Base-by-base conservation (phyloP, 305 asterid species). In the Fraxinus sp. region DNA sequence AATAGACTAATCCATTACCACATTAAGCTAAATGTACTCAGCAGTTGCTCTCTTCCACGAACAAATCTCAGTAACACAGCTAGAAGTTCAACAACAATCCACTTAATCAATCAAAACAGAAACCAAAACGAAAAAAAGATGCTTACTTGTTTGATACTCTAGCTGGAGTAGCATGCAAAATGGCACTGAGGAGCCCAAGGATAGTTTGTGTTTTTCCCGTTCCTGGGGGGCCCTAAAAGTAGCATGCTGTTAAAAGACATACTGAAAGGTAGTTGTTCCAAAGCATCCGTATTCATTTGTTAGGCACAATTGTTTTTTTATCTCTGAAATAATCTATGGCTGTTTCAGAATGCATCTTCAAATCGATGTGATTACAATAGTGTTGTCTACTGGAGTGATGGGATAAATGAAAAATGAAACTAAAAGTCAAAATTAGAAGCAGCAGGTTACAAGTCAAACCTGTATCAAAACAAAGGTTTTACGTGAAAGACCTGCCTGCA, bases 161-260 rank as follows among this genome's bases (percentile, higher is more conserved):
- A 81, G 99, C 92, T 70, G 99, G 99, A 82, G 97, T 93, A 83
- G 98, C 97, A 89, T 96, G 99, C 91, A 94, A 87, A 87, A 96
- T 92, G 83, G 99, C 95, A 90, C 98, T 91, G 73, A 96, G 98
- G 35, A 96, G 79, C 85, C 99, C 98, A 85, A 96, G 98, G 84
- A 96, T 94, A 83, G 99, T 96, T 84, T 94, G 99, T 18, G 99
- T 96, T 89, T 96, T 96, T 80, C 99, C 99, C 37, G 98, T 96
- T 77, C 99, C 99, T 80, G 99, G 98, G 83, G 99, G 99, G 1
- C 98, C 99, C 98, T 96, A 89, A 52, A 90, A 89, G 76, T 86
- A 81, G 76, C 70, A 79, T 46, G 74, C 32, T 30, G 84, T 91
- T 86, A 90, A 85, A 79, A 78, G 82, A 66, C 80, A 70, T 73